Conservation (phyloP, 192 early-diverging fungal species). For the Endogone sp. region DNA sequence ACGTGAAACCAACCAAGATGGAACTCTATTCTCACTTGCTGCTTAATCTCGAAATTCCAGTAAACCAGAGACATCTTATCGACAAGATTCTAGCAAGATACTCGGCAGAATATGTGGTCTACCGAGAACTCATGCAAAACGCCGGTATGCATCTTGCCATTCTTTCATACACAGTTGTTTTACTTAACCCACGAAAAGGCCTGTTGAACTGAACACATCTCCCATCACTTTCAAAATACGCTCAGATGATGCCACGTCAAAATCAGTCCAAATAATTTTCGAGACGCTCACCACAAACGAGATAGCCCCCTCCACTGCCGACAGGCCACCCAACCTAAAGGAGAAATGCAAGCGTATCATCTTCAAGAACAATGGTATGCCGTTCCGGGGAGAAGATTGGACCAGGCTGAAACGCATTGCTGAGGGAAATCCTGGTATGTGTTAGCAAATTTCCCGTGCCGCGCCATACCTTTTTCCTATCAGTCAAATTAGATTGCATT, state of each 20-base stretch:
- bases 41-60: constrained; percentile 22
- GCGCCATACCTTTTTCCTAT: no score
- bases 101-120: constrained; percentile 82
- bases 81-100: constrained; percentile 91
- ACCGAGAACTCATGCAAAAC: constrained; percentile 73
- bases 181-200: no score
- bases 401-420: constrained; percentile 78
- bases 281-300: constrained; percentile 43
- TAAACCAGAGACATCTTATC: constrained; percentile 88
- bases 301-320: constrained; percentile 14
- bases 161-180: neutral
- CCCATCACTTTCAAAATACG: constrained; percentile 18
- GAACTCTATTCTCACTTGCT: constrained; percentile 23
- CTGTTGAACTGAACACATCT: constrained; percentile 13
- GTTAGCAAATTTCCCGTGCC: neutral
- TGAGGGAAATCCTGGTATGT: constrained; percentile 86
- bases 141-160: constrained; percentile 30
- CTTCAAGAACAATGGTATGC: constrained; percentile 83
- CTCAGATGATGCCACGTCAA: constrained; percentile 70
- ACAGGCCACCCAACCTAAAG: constrained; percentile 32
- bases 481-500: no score
- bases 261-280: constrained; percentile 55
- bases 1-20: neutral
- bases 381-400: constrained; percentile 83
- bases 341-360: constrained; percentile 42